Percentiles rank a stretch among this genome's conserved stretches.
Evolutionary conservation across 345 rosid genomes (phyloP).

Genomic region (Pelargonium nanum): DNA sequence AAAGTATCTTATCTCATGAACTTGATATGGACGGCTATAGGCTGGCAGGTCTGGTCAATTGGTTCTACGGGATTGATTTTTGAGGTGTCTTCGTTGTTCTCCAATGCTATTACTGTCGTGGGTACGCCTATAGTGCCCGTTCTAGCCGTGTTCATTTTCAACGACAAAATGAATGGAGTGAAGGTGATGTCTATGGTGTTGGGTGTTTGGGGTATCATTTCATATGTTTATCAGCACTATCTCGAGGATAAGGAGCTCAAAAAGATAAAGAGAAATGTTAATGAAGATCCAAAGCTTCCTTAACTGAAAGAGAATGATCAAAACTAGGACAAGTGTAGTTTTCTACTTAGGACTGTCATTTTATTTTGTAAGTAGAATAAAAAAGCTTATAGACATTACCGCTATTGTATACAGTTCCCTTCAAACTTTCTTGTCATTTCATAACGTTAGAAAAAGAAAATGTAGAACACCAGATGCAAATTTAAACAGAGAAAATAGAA

Average conservation of each 20-base stretch:
- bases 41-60: slow-evolving; percentile 35
- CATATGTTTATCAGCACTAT: slow-evolving; percentile 49
- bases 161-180: slow-evolving; percentile 47
- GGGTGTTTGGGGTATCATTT: slow-evolving; percentile 59
- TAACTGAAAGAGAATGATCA: slow-evolving; percentile 3
- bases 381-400: not conserved
- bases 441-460: no score
- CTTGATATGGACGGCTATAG: slow-evolving; percentile 29
- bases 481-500: no score
- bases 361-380: not conserved
- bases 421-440: no score
- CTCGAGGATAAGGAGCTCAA: slow-evolving; percentile 24
- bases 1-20: slow-evolving; percentile 35
- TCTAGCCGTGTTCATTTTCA: slow-evolving; percentile 36
- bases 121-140: slow-evolving; percentile 53
- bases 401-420: no score
- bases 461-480: no score
- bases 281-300: slow-evolving; percentile 7
- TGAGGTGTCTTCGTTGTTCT: slow-evolving; percentile 53
- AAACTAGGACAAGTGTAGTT: not conserved
- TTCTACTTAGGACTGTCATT: not conserved
- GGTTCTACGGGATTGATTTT: slow-evolving; percentile 42
- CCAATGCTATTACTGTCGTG: slow-evolving; percentile 30
- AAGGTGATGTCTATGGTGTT: slow-evolving; percentile 52
- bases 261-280: slow-evolving; percentile 4